Evolutionary conservation across 768 basidiomycete species (phyloP), one percentile per base, ranked within the genome.

Genomic region (Psilocybe subaeruginosa): DNA sequence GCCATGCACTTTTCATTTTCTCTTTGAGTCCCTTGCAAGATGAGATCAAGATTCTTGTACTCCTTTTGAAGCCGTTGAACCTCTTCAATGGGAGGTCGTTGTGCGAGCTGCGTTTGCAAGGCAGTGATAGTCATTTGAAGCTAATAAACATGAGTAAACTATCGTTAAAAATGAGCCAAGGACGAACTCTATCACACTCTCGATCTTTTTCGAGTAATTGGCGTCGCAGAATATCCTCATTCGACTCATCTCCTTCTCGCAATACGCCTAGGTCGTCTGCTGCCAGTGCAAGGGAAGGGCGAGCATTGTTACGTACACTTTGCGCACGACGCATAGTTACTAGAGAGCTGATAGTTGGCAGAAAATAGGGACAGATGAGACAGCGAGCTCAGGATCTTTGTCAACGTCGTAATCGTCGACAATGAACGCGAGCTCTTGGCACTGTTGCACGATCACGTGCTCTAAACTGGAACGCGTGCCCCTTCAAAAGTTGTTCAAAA

Each of bases 1-100:
- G 84, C 80, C 92, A 94, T 93, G 63, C 88, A 90, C 52, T 89
- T 80, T 66, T 93, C 92, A 67, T 95, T 95, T 76, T 95, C 93
- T 53, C 91, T 78, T 64, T 93, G 91, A 0, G 92, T 93, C 0
- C 92, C 92, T 61, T 90, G 85, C 0, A 93, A 74, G 3, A 94
- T 77, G 16, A 94, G 77, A 41, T 93, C 92, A 0, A 93, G 76
- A 59, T 90, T 89, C 66, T 85, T 85, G 67, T 87, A 86, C 65
- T 93, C 92, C 68, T 85, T 87, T 72, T 89, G 80, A 33, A 93
- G 73, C 37, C 79, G 80, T 60, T 91, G 86, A 29, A 93, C 77
- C 0, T 76, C 76, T 63, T 92, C 90, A 39, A 88, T 61, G 4
- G 91, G 85, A 11, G 92, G 92, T 11, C 92, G 80, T 55, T 86